Evolutionary conservation across 2,329 filamentous ascomycete genomes (phyloP).

Genomic region (Alternaria hordeiaustralica): DNA sequence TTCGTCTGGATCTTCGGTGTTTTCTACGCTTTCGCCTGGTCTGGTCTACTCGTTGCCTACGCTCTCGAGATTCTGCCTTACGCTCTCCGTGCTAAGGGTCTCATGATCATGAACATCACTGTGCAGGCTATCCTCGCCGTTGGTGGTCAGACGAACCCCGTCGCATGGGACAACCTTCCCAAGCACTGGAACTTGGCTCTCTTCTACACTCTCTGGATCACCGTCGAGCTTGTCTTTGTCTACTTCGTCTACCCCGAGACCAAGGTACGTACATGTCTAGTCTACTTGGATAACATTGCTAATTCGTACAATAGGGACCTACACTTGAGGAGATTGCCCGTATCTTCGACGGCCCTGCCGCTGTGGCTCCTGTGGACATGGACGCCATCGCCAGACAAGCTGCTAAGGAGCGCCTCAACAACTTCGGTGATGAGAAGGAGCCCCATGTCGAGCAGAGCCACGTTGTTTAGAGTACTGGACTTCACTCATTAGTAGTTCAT

Average conservation of each 20-base stretch:
- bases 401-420: constrained; percentile 19
- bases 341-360: constrained; percentile 71
- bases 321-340: constrained; percentile 73
- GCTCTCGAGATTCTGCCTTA: constrained; percentile 59
- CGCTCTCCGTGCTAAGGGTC: constrained; percentile 57
- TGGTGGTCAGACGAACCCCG: constrained; percentile 66
- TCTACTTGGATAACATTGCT: not conserved
- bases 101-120: constrained; percentile 66
- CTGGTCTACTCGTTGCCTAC: constrained; percentile 63
- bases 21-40: constrained; percentile 65
- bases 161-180: constrained; percentile 67
- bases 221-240: constrained; percentile 65
- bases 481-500: not conserved
- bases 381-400: constrained; percentile 30
- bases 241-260: constrained; percentile 60
- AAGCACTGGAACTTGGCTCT: constrained; percentile 66
- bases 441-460: constrained; percentile 17
- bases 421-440: constrained; percentile 21
- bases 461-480: not conserved
- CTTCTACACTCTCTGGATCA: constrained; percentile 69
- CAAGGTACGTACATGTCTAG: constrained; percentile 42
- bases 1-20: constrained; percentile 60
- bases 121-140: constrained; percentile 69
- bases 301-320: constrained; percentile 55
- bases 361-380: constrained; percentile 43